Evolutionary conservation across 441 rosid genomes (phyloP), one percentile per base, ranked within the genome.

Genomic region (Flueggea neowawraea): DNA sequence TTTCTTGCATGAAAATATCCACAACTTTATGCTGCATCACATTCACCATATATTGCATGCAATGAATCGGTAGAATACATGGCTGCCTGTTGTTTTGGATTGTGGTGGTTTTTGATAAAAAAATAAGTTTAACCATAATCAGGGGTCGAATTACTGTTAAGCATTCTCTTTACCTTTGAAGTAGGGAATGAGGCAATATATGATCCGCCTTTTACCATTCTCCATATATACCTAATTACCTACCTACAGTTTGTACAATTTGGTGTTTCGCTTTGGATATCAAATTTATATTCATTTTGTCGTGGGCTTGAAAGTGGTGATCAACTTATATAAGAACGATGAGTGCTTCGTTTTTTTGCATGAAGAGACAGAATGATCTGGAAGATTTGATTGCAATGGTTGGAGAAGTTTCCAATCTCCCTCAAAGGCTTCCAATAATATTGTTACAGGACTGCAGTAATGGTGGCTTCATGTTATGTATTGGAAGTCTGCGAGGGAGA

Each of bases 371-470:
- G 36, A 12, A 22, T 56, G 32, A 5, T 41, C 13, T 56, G 60
- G 31, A 22, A 22, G 28, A 22, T 22, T 22, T 22, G 28, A 22
- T 22, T 22, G 2, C 28, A 22, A 22, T 22, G 61, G 60, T 31
- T 55, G 74, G 79, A 69, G 72, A 71, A 74, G 73, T 61, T 60
- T 57, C 67, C 72, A 57, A 64, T 33, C 60, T 62, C 72, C 79
- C 82, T 78, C 73, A 71, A 71, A 69, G 79, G 79, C 73, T 71
- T 78, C 79, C 77, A 63, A 2, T 22, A 22, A 62, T 54, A 55
- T 61, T n/a, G n/a, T n/a, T 2, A 31, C 52, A 43, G 53, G 28
- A 28, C n/a, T 52, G 17, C n/a, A 31, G 4, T 15, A n/a, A 22
- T 22, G 28, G 28, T 22, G 28, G 28, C 28, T 22, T 22, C 17